phyloP scores from a whole-genome alignment of 805 yeast genomes.

The Blastobotrys americana region DNA sequence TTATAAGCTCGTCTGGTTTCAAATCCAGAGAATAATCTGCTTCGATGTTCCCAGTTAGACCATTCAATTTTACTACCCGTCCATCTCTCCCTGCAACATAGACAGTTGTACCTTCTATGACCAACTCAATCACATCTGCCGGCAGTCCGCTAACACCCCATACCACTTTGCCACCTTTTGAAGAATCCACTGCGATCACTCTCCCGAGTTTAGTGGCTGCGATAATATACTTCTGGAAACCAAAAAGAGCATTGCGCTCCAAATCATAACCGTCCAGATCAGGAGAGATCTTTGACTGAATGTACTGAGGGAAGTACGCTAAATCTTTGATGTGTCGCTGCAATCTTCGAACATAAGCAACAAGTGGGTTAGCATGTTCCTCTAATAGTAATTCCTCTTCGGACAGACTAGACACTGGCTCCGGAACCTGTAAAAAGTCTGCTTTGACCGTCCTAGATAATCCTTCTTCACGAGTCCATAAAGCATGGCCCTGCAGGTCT shows the following conservation, averaged over 20 bases:
- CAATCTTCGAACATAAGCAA: conserved; percentile 25
- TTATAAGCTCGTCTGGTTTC: conserved; percentile 3
- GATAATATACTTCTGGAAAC: conserved; percentile 29
- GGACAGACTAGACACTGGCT: conserved; percentile 18
- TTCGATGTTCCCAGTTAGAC: conserved; percentile 6
- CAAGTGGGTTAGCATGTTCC: conserved; percentile 21
- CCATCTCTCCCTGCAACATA: conserved; percentile 13
- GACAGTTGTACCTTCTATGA: conserved; percentile 3
- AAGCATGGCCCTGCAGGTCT: conserved; percentile 4
- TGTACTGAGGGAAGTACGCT: conserved; percentile 7
- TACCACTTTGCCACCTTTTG: conserved; percentile 18
- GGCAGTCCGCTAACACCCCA: conserved; percentile 21
- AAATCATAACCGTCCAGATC: conserved; percentile 2
- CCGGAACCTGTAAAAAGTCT: conserved; percentile 24
- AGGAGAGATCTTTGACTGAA: conserved; percentile 1
- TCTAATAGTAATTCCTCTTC: conserved; percentile 26
- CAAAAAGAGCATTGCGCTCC: conserved; percentile 24
- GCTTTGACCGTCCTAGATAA: conserved; percentile 20
- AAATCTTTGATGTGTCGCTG: conserved; percentile 23
- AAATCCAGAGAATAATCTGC: background rate
- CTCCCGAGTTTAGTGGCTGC: conserved; percentile 25
- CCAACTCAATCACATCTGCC: conserved; percentile 5
- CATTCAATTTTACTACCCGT: conserved; percentile 14
- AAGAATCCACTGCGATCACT: conserved; percentile 27
- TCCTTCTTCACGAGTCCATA: conserved; percentile 28